Evolutionary conservation across 169 alveolate genomes (phyloP).

Genomic region (Cryptosporidium ubiquitum): DNA sequence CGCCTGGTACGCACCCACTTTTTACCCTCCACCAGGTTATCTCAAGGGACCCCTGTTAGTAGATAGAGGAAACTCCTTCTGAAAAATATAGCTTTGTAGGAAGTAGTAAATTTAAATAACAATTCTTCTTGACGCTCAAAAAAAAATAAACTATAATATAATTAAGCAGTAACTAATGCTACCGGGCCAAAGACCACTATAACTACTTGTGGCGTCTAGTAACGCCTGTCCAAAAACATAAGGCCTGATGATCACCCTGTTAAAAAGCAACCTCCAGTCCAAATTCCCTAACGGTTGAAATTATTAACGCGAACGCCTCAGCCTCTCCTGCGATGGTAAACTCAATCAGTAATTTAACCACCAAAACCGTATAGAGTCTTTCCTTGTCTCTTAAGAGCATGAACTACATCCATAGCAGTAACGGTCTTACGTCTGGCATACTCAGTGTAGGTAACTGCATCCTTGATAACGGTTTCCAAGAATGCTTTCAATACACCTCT

Average conservation of each 20-base stretch:
- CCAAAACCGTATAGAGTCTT: conserved; percentile 99
- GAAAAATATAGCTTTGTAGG: background rate
- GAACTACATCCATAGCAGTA: conserved; percentile 98
- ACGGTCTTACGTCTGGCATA: conserved; percentile 99
- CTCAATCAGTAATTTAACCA: conserved; percentile 85
- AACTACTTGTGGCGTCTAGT: conserved; percentile 75
- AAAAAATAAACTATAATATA: background rate
- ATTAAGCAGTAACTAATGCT: background rate
- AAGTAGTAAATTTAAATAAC: too few relatives aligned
- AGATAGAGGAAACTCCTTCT: conserved; percentile 71
- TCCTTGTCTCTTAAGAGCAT: conserved; percentile 99
- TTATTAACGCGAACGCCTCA: conserved; percentile 10
- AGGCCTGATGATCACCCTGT: conserved; percentile 70
- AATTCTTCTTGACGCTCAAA: too few relatives aligned
- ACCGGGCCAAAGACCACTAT: background rate
- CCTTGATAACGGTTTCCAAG: conserved; percentile 98
- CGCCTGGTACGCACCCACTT: conserved; percentile 62
- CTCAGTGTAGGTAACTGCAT: conserved; percentile 99
- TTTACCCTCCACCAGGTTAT: conserved; percentile 62
- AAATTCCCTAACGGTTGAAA: conserved; percentile 25
- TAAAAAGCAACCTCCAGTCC: conserved; percentile 65
- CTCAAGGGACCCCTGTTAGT: conserved; percentile 61
- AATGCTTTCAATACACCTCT: conserved; percentile 97
- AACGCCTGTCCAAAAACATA: conserved; percentile 68
- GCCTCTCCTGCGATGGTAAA: conserved; percentile 59